Base-by-base conservation (phyloP, 2,329 filamentous ascomycete genomes). In the Aspergillus eucalypticola region DNA sequence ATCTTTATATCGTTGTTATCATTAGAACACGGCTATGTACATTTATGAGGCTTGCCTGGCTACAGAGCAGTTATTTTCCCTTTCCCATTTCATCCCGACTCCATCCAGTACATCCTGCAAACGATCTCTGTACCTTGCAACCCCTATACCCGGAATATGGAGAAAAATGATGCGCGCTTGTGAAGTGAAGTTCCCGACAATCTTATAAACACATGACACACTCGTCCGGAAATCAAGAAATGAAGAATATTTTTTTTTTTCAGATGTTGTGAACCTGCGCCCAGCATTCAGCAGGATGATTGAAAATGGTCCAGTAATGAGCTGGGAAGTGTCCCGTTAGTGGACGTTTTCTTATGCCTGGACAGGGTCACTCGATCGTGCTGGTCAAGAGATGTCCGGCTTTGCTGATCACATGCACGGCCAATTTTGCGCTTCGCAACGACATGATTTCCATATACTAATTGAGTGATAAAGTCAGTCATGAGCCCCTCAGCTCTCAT, bases 401-500 rank as follows among this genome's bases (percentile, higher is more conserved):
- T 29, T 29, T 29, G 27, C 27, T 38, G 44, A 38, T 56, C 57
- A 38, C 58, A 50, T 41, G 48, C 42, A 3, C 62, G 62, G 42
- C 57, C 38, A 17, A 50, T 55, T 4, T 55, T 46, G 55, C 56
- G 63, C 21, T 65, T 23, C 39, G 59, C 57, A 49, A 64, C 39
- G 17, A 62, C 52, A 42, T 64, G 6, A 25, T 60, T 35, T 25
- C 52, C 53, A 56, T 62, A 41, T 13, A 35, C 4, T 35, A 15
- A 6, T 35, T 13, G 10, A 13, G 10, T 35, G 38, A 64, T n/a
- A 29, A 19, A n/a, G 23, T 58, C 42, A 15, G 32, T 25, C 25
- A 7, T 72, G 56, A 23, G 61, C 50, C 8, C 75, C 69, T 77
- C 73, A 78, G 67, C 83, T 80, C 78, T 93, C 84, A 67, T 87